These are phyloP conservation scores for Solanum virginianum DNA, from an alignment of 257 asterid species.

Conservation along the genomic window DNA sequence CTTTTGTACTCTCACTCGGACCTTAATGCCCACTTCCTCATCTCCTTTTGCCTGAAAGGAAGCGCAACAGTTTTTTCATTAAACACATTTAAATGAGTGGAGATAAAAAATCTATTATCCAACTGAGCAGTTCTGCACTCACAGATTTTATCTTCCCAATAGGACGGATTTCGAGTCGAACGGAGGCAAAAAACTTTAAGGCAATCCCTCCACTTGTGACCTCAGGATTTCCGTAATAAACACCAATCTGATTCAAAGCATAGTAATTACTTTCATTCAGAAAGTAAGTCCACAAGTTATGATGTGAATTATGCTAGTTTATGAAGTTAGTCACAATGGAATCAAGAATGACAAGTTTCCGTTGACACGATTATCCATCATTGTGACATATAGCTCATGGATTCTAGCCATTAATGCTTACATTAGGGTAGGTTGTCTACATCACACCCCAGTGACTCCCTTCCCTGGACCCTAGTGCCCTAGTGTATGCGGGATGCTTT, in stretches of 20 bases:
- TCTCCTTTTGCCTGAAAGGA: slow-evolving; percentile 72
- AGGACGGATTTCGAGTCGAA: slow-evolving; percentile 95
- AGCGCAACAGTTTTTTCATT: neutral
- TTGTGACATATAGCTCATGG: neutral
- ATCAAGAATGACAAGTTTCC: neutral
- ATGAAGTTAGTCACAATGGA: neutral
- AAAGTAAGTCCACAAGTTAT: neutral
- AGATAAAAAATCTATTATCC: neutral
- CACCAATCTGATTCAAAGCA: slow-evolving; percentile 67
- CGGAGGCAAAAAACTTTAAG: slow-evolving; percentile 92
- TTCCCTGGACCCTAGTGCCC: neutral
- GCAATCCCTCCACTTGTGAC: slow-evolving; percentile 99
- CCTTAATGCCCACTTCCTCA: slow-evolving; percentile 88
- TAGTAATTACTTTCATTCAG: neutral
- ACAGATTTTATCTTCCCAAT: slow-evolving; percentile 97
- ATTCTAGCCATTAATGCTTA: neutral
- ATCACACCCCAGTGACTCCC: neutral
- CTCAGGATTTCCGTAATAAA: slow-evolving; percentile 94
- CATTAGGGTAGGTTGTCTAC: neutral
- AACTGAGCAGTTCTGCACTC: slow-evolving; percentile 20
- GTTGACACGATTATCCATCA: neutral
- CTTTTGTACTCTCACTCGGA: slow-evolving; percentile 98
- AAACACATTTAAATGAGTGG: neutral
- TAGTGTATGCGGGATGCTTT: neutral
- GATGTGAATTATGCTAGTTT: neutral